phyloP scores from a whole-genome alignment of 73 alveolate species.

The Diophrys appendiculata region DNA sequence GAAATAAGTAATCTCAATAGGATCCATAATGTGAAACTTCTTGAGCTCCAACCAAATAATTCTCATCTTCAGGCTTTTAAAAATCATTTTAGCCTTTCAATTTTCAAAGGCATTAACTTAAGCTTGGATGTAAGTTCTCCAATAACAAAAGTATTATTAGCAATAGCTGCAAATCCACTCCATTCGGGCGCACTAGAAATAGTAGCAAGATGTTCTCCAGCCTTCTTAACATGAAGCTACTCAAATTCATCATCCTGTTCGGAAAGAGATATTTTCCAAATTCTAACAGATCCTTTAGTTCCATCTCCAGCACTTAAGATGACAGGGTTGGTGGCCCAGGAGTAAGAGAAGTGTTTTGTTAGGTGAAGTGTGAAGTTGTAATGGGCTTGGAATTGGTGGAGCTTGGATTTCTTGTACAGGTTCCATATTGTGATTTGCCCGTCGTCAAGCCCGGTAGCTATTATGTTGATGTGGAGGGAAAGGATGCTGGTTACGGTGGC shows the following conservation, averaged over 20 bases:
- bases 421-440: neutral
- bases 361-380: neutral
- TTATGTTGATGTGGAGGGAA: neutral
- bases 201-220: neutral
- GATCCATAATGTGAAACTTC: too few relatives aligned
- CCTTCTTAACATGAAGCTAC: too few relatives aligned
- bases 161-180: too few relatives aligned
- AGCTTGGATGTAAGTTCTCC: too few relatives aligned
- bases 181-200: neutral
- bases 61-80: too few relatives aligned
- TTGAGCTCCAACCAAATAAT: too few relatives aligned
- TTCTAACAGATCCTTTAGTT: neutral
- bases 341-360: neutral
- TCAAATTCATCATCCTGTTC: too few relatives aligned
- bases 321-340: too few relatives aligned
- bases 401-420: neutral
- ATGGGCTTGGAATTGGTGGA: neutral
- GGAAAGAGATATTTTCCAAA: neutral
- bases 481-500: neutral
- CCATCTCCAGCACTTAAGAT: neutral
- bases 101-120: too few relatives aligned
- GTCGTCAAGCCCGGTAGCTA: neutral
- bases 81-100: too few relatives aligned
- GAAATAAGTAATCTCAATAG: too few relatives aligned
- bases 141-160: too few relatives aligned